Conservation (phyloP, 768 basidiomycete genomes). For the Trametes punicea region DNA sequence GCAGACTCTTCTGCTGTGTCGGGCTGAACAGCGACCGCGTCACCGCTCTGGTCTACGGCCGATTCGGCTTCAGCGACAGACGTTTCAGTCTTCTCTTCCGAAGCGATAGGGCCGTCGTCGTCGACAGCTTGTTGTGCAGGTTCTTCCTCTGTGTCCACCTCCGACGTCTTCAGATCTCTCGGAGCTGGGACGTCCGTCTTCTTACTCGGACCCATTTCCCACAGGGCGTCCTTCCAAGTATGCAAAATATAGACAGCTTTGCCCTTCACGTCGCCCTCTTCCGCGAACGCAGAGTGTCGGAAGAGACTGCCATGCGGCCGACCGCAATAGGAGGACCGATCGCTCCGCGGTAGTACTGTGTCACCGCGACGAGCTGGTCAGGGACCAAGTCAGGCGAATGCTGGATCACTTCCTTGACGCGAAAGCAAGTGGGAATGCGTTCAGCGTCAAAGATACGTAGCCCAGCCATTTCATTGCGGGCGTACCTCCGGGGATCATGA, state of each 20-base stretch:
- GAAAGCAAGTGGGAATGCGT: conserved; percentile 7
- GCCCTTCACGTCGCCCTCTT: conserved; percentile 54
- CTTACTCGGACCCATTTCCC: conserved; percentile 53
- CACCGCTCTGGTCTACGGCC: background rate
- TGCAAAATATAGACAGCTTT: conserved; percentile 75
- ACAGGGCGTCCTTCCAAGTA: conserved; percentile 74
- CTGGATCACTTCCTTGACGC: conserved; percentile 54
- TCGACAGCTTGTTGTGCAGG: too few species aligned
- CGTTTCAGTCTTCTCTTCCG: conserved; percentile 10
- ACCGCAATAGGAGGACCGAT: conserved; percentile 66
- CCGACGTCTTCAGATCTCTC: conserved; percentile 20
- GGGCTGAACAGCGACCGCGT: background rate
- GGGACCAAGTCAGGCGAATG: conserved; percentile 41
- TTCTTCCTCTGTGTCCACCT: conserved; percentile 19
- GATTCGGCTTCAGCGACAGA: background rate
- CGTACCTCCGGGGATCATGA: conserved; percentile 86
- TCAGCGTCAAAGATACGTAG: background rate
- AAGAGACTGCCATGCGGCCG: conserved; percentile 62
- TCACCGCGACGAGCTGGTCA: conserved; percentile 60
- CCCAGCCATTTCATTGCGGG: background rate
- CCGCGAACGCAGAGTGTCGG: conserved; percentile 39
- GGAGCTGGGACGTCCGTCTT: conserved; percentile 54
- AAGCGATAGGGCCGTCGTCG: conserved; percentile 4
- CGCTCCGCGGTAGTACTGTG: conserved; percentile 42
- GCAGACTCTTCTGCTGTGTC: conserved; percentile 23